These are phyloP conservation scores for Paramyrothecium roridum DNA, from an alignment of 2,329 filamentous ascomycete genomes.

Conservation along the genomic window DNA sequence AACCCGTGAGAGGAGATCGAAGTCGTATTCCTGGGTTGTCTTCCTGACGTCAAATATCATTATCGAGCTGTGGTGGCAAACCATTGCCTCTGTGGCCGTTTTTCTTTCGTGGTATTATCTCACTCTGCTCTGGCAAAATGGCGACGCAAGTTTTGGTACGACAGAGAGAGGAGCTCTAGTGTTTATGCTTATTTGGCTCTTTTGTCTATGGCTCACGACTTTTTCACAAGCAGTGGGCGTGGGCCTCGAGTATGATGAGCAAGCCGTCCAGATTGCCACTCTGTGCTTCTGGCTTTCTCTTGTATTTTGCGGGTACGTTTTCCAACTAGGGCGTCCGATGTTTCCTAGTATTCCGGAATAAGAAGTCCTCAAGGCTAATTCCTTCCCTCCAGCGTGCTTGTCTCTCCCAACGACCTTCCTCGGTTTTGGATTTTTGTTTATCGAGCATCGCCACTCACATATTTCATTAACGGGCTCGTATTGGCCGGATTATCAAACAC, in stretches of 20 bases:
- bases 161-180: constrained; percentile 57
- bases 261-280: constrained; percentile 60
- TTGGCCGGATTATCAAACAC: neutral
- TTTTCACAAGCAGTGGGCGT: constrained; percentile 63
- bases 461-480: constrained; percentile 45
- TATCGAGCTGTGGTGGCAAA: constrained; percentile 66
- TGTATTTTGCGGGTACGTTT: constrained; percentile 48
- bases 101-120: constrained; percentile 67
- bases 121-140: constrained; percentile 57
- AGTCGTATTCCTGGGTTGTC: constrained; percentile 65
- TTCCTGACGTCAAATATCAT: constrained; percentile 60
- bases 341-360: neutral
- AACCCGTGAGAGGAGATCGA: constrained; percentile 63
- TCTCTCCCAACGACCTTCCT: constrained; percentile 53
- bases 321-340: constrained; percentile 49
- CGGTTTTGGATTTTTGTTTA: constrained; percentile 75
- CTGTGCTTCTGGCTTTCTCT: constrained; percentile 58
- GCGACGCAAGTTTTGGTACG: constrained; percentile 22
- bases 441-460: constrained; percentile 68
- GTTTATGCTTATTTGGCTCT: constrained; percentile 58
- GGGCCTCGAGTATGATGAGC: constrained; percentile 57
- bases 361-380: neutral
- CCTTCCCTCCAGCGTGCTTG: constrained; percentile 47
- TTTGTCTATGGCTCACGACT: constrained; percentile 61
- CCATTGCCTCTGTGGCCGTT: constrained; percentile 53